Evolutionary conservation across 768 basidiomycete genomes (phyloP).

Genomic region (Dioszegia crocea): DNA sequence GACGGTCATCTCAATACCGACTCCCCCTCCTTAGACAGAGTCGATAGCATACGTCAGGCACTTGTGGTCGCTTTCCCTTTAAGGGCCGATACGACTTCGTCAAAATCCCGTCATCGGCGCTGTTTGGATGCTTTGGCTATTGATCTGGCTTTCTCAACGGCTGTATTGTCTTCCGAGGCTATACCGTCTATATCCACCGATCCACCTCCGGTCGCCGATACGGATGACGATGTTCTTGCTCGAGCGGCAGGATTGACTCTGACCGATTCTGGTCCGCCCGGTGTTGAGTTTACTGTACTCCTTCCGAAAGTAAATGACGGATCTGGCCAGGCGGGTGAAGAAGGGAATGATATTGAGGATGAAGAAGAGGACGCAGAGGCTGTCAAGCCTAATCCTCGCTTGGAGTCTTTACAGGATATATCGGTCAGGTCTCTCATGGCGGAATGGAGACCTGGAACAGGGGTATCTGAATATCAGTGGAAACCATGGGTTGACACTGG

Average conservation of each 20-base stretch:
- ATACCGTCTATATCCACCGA: background rate
- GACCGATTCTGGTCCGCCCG: background rate
- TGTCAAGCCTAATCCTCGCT: background rate
- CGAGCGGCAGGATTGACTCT: conserved; percentile 5
- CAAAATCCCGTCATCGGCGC: background rate
- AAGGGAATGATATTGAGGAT: no score
- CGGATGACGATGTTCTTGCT: conserved; percentile 5
- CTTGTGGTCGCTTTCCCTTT: background rate
- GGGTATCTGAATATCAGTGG: background rate
- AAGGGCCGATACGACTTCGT: background rate
- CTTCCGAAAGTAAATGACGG: no score
- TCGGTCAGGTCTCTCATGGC: background rate
- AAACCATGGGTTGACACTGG: background rate
- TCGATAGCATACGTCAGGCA: background rate
- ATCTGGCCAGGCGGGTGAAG: no score
- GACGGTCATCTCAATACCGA: conserved; percentile 3
- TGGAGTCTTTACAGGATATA: background rate
- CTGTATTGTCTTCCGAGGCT: conserved; percentile 4
- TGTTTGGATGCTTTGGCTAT: background rate
- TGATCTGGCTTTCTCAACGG: conserved; percentile 1
- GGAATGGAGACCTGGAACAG: background rate
- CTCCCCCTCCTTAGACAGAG: background rate
- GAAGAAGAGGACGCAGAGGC: background rate
- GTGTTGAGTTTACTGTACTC: background rate
- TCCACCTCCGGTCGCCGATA: no score